A percentile compares a stretch with the other conserved stretches of the same genome.
Conservation (phyloP, 345 rosid genomes). For the Raphanus raphanistrum region DNA sequence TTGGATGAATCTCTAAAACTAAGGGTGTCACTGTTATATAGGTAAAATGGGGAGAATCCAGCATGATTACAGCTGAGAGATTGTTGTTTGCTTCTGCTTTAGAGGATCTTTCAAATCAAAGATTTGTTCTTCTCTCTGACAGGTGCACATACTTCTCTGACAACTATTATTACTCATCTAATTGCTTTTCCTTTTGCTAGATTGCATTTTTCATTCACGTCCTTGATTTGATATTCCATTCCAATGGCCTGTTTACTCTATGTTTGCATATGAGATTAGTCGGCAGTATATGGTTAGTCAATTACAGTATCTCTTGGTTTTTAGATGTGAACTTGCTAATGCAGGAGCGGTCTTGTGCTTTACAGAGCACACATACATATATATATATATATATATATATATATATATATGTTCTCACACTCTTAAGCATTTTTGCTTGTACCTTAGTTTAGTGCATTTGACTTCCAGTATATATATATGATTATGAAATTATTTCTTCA, state of each 20-base stretch:
- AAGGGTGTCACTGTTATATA: slow-evolving; percentile 29
- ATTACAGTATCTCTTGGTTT: neutral
- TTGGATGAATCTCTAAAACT: neutral
- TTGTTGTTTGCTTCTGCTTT: slow-evolving; percentile 72
- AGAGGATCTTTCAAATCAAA: slow-evolving; percentile 73
- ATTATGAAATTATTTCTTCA: neutral
- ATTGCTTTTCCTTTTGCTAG: too few relatives aligned
- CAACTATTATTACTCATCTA: neutral
- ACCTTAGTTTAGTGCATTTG: slow-evolving; percentile 1
- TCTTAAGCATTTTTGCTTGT: neutral
- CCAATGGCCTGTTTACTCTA: neutral
- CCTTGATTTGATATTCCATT: neutral
- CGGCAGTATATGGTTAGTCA: neutral
- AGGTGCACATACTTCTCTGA: slow-evolving; percentile 54
- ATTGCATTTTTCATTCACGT: neutral
- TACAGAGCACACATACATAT: neutral
- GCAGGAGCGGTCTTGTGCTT: neutral
- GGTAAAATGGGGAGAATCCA: slow-evolving; percentile 91
- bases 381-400: too few relatives aligned
- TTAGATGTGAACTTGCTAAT: neutral
- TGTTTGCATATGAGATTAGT: slow-evolving; percentile 1
- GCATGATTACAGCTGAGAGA: slow-evolving; percentile 89
- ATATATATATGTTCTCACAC: neutral
- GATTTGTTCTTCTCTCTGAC: slow-evolving; percentile 90
- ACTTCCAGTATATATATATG: neutral